phyloP scores from a whole-genome alignment of 2,329 filamentous ascomycete genomes.

The Hypoxylon sp. region DNA sequence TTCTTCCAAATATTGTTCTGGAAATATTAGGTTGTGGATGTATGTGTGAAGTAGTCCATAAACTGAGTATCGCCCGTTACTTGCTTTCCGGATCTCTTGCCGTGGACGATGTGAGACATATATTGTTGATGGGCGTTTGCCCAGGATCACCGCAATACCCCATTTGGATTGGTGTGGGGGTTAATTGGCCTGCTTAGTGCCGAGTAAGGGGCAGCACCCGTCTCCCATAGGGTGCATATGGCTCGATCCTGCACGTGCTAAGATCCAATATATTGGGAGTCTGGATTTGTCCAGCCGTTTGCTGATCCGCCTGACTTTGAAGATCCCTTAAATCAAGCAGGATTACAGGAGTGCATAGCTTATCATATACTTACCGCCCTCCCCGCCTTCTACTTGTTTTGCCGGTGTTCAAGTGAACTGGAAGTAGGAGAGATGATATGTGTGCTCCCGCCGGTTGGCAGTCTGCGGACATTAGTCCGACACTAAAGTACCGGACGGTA shows the following conservation, averaged over 20 bases:
- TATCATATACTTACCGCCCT: slow-evolving; percentile 4
- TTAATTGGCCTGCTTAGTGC: neutral
- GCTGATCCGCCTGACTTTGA: slow-evolving; percentile 9
- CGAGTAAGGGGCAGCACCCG: neutral
- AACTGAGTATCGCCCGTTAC: too few species aligned
- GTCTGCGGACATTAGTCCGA: neutral
- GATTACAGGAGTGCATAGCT: neutral
- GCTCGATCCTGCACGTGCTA: slow-evolving; percentile 7
- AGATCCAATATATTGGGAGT: slow-evolving; percentile 9
- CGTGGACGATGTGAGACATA: too few species aligned
- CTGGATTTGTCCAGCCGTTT: slow-evolving; percentile 2
- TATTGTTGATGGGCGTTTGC: neutral
- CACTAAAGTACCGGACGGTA: neutral
- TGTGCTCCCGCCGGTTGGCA: neutral
- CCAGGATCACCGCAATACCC: neutral
- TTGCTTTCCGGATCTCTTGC: too few species aligned
- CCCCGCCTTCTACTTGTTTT: slow-evolving; percentile 10
- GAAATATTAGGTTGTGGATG: neutral
- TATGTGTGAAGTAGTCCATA: neutral
- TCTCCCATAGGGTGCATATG: neutral
- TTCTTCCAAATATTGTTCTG: neutral
- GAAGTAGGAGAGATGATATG: neutral
- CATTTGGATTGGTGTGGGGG: neutral
- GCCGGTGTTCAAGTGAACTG: neutral
- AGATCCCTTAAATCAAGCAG: neutral